phyloP scores from a whole-genome alignment of 805 yeast species.

The Metschnikowia bowlesiae region DNA sequence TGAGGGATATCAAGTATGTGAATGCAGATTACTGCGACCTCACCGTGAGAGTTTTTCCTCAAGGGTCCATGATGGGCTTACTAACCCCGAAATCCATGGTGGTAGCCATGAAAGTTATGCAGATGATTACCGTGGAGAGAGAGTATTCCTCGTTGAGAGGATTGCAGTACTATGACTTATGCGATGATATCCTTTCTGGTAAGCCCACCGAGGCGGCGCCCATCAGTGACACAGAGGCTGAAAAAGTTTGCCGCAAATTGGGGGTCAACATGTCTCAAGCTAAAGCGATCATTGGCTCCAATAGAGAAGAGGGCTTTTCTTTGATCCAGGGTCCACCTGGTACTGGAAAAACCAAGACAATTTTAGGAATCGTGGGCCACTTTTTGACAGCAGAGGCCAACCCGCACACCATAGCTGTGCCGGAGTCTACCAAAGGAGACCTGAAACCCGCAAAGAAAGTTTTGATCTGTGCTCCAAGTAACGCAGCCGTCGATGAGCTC shows the following conservation, averaged over 20 bases:
- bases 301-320: conserved; percentile 68
- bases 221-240: conserved; percentile 32
- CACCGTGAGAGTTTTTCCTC: conserved; percentile 62
- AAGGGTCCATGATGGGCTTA: conserved; percentile 47
- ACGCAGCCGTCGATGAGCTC: conserved; percentile 97
- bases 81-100: conserved; percentile 62
- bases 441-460: conserved; percentile 46
- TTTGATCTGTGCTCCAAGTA: conserved; percentile 94
- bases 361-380: conserved; percentile 84
- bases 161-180: conserved; percentile 73
- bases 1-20: conserved; percentile 65
- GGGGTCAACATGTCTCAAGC: conserved; percentile 88
- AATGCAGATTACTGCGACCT: conserved; percentile 68
- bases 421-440: conserved; percentile 27
- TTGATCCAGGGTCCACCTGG: conserved; percentile 99
- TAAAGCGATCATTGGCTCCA: conserved; percentile 73
- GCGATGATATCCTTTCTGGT: conserved; percentile 63
- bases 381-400: conserved; percentile 35
- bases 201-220: conserved; percentile 45
- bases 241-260: conserved; percentile 45
- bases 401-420: conserved; percentile 16
- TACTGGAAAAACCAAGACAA: conserved; percentile 97
- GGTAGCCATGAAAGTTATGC: conserved; percentile 71
- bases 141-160: conserved; percentile 84
- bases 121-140: conserved; percentile 88